Conservation (phyloP, 225 moss, liverwort and hornwort species). For the Physcomitrium patens region DNA sequence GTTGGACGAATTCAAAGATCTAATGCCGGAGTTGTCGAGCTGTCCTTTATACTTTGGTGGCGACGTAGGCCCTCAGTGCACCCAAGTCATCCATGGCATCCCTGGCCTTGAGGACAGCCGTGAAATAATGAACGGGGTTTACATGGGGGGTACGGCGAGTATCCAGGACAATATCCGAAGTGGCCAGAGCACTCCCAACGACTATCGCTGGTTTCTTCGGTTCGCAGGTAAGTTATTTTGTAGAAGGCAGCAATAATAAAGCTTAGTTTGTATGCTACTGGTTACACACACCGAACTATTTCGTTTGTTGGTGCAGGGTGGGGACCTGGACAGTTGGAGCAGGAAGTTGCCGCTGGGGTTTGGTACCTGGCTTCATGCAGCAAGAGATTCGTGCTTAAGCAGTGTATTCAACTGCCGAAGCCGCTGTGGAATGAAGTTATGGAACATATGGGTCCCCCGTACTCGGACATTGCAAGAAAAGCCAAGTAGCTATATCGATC, state of each 20-base stretch:
- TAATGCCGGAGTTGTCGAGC: conserved; percentile 70
- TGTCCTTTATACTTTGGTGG: conserved; percentile 83
- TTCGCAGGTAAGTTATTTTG: conserved; percentile 52
- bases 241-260: too few species aligned
- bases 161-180: conserved; percentile 61
- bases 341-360: conserved; percentile 73
- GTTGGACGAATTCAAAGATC: conserved; percentile 71
- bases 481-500: conserved; percentile 41
- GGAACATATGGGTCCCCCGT: conserved; percentile 87
- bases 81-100: conserved; percentile 81
- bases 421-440: conserved; percentile 88
- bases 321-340: conserved; percentile 85
- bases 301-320: conserved; percentile 51
- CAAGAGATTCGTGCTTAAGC: conserved; percentile 70
- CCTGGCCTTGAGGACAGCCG: conserved; percentile 58
- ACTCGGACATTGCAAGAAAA: conserved; percentile 68
- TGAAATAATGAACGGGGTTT: conserved; percentile 80
- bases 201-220: conserved; percentile 85
- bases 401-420: conserved; percentile 77
- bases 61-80: conserved; percentile 78
- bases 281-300: not conserved
- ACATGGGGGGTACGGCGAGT: conserved; percentile 66
- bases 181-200: conserved; percentile 58
- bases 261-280: not conserved
- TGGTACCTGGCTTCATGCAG: conserved; percentile 86